Base-by-base conservation (phyloP, 2,329 filamentous ascomycete species). In the Metarhizium brunneum region DNA sequence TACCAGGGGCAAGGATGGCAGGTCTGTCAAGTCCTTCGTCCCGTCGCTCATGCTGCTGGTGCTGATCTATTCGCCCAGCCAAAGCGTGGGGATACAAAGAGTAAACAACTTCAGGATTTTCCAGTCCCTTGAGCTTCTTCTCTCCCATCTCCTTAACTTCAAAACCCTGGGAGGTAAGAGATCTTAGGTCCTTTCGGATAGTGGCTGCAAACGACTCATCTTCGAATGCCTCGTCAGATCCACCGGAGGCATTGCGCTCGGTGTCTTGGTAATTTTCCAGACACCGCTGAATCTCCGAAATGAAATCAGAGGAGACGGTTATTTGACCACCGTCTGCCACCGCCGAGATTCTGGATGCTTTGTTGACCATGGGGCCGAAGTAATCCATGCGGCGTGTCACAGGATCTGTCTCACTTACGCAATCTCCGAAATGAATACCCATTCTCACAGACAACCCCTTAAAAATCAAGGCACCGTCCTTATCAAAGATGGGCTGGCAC, bases 371-470 rank as follows among this genome's bases (percentile, higher is more conserved):
- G 14, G 94, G 94, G 0, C 94, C 94, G 68, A 97, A 99, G 73
- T 99, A 99, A 66, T 99, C 94, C 94, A 99, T 99, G 60, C 94
- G 90, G 56, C 92, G 87, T 1, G 94, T 99, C 52, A 99, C 92
- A 0, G 94, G 94, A 70, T 99, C 94, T 51, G 87, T 88, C 71
- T 99, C 94, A 68, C 91, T 95, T 64, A 99, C 91, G 6, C 92
- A 94, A 57, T 88, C 85, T 61, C 94, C 94, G 82, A 88, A 99
- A 70, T 99, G 94, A 58, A 95, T 90, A 64, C 94, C 94, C 94
- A 99, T 99, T 57, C 94, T 84, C 47, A 99, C 94, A 11, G 92
- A 96, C 53, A 99, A 75, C 58, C 94, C 94, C 60, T 89, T 88
- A 77, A 96, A 97, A 61, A 99, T 96, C 61, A 95, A 73, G 59